Percentiles rank a stretch among this genome's conserved stretches.
These are phyloP conservation scores for Herpetomonas samuelpessoai DNA, from an alignment of 208 protist species.

Conservation along the genomic window DNA sequence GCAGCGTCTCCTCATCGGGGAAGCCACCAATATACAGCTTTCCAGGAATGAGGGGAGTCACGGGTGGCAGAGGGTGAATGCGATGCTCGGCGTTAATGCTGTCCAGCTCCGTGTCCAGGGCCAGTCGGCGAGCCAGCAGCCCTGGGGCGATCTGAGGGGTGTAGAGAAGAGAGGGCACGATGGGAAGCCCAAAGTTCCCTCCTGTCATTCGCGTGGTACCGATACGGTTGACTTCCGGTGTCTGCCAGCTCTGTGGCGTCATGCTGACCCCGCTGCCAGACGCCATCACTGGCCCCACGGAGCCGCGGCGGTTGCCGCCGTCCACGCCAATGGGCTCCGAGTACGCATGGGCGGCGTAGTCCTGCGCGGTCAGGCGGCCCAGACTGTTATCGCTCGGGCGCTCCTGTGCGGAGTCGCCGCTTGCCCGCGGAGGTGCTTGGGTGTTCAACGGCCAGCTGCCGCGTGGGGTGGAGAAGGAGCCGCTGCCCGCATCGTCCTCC, in stretches of 20 bases:
- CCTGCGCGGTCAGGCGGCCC: background rate
- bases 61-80: constrained; percentile 26
- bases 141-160: constrained; percentile 57
- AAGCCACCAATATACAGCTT: constrained; percentile 77
- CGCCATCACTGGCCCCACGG: no score
- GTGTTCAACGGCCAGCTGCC: constrained; percentile 1
- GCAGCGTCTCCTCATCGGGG: constrained; percentile 59
- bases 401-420: background rate
- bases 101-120: constrained; percentile 61
- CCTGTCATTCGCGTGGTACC: constrained; percentile 7
- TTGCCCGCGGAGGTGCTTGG: background rate
- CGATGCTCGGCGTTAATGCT: constrained; percentile 16
- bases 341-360: background rate
- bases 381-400: background rate
- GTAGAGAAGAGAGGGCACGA: constrained; percentile 28
- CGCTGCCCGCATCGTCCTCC: background rate
- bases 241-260: constrained; percentile 14
- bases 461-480: background rate
- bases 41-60: constrained; percentile 48
- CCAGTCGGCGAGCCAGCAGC: constrained; percentile 37
- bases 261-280: background rate
- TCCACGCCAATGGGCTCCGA: no score
- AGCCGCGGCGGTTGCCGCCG: background rate
- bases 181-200: background rate
- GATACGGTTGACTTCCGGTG: constrained; percentile 30